Percentiles rank a stretch among this genome's conserved stretches.
Evolutionary conservation across 805 yeast genomes (phyloP).

Genomic region (Monosporozyma aquatica): DNA sequence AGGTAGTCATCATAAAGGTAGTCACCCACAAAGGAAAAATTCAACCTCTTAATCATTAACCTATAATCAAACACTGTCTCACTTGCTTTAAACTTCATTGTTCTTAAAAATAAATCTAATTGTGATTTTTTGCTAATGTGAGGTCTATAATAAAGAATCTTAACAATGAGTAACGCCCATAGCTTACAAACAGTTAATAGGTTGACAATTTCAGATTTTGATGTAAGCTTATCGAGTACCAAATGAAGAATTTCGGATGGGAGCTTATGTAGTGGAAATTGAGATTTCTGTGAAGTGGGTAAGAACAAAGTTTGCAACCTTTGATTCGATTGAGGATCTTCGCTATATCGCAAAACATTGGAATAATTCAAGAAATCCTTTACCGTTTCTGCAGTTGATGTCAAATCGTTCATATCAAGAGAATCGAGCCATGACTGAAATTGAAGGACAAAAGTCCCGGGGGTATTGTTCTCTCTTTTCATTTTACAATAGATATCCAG

Average conservation of each 20-base stretch:
- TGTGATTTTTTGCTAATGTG: slow-evolving; percentile 51
- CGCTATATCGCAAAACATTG: neutral
- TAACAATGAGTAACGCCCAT: slow-evolving; percentile 73
- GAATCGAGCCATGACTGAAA: slow-evolving; percentile 20
- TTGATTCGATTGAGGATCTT: neutral
- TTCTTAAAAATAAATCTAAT: slow-evolving; percentile 33
- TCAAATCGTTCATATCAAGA: slow-evolving; percentile 16
- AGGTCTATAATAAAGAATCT: slow-evolving; percentile 83
- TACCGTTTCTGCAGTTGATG: slow-evolving; percentile 14
- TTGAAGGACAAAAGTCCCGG: slow-evolving; percentile 20
- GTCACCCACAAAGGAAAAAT: slow-evolving; percentile 65
- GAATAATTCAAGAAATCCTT: slow-evolving; percentile 17
- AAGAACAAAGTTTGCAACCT: neutral
- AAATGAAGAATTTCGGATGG: slow-evolving; percentile 54
- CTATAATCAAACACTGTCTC: slow-evolving; percentile 59
- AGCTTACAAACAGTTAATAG: slow-evolving; percentile 66
- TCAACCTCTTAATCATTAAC: slow-evolving; percentile 65
- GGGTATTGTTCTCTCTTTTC: slow-evolving; percentile 11
- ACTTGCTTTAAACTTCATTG: slow-evolving; percentile 21
- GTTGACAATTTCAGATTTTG: slow-evolving; percentile 50
- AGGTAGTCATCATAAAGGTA: slow-evolving; percentile 58
- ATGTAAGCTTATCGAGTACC: slow-evolving; percentile 54
- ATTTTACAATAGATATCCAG: slow-evolving; percentile 16
- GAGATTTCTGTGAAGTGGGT: neutral
- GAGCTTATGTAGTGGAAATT: slow-evolving; percentile 28